These are phyloP conservation scores for Phragmites australis DNA, from an alignment of 176 grass and related monocot genomes.

Conservation along the genomic window DNA sequence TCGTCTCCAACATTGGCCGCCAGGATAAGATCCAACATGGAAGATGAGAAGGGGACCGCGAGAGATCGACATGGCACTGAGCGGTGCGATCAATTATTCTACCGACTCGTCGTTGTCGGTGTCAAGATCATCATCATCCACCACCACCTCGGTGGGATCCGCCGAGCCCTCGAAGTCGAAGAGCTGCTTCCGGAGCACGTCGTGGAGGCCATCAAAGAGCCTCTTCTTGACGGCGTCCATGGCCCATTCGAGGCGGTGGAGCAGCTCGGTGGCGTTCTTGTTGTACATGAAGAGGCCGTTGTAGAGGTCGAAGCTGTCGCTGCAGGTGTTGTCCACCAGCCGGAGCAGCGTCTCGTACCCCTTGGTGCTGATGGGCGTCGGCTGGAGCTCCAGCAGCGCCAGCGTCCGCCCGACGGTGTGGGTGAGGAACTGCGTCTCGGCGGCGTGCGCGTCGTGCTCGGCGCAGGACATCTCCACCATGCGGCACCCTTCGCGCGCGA, in stretches of 20 bases:
- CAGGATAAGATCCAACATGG: constrained; percentile 9
- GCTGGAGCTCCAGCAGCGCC: constrained; percentile 39
- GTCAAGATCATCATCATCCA: background rate
- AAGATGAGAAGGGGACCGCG: background rate
- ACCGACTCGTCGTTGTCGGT: background rate
- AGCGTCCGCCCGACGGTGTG: constrained; percentile 75
- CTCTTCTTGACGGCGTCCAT: constrained; percentile 65
- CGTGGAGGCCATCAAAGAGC: constrained; percentile 67
- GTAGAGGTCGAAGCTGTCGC: constrained; percentile 92
- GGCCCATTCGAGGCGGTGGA: constrained; percentile 67
- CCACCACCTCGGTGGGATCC: background rate
- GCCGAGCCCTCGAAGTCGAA: constrained; percentile 40
- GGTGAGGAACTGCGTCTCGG: constrained; percentile 78
- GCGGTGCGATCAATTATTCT: background rate
- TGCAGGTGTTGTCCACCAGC: constrained; percentile 81
- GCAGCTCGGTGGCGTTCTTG: constrained; percentile 70
- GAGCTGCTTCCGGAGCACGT: constrained; percentile 64
- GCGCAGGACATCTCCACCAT: constrained; percentile 80
- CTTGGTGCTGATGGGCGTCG: constrained; percentile 53
- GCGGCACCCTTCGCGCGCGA: constrained; percentile 64
- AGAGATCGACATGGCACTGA: background rate
- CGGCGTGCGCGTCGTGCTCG: constrained; percentile 66
- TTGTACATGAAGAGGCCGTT: constrained; percentile 96
- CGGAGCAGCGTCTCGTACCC: constrained; percentile 75
- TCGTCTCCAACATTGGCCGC: background rate